Conservation (phyloP, 805 yeast genomes). For the Kodamaea leandrae region DNA sequence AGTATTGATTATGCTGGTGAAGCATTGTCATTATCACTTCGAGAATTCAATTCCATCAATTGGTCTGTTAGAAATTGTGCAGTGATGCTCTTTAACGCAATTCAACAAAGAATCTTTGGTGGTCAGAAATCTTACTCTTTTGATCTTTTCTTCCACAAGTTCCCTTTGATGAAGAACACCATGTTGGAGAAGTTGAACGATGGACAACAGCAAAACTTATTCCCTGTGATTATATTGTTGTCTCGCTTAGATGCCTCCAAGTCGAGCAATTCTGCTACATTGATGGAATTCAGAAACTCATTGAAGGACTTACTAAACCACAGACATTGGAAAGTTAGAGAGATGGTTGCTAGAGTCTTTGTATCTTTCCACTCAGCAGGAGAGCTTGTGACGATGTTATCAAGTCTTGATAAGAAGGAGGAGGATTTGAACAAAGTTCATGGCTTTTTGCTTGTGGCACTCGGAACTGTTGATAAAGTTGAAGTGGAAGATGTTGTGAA, state of each 20-base stretch:
- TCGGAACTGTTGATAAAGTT: constrained; percentile 17
- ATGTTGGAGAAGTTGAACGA: constrained; percentile 34
- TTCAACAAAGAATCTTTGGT: constrained; percentile 80
- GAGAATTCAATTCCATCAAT: constrained; percentile 57
- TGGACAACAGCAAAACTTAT: constrained; percentile 54
- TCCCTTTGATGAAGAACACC: constrained; percentile 48
- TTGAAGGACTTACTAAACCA: constrained; percentile 43
- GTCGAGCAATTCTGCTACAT: constrained; percentile 46
- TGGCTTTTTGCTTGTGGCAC: constrained; percentile 20
- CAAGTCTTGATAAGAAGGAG: constrained; percentile 16
- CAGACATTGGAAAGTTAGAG: constrained; percentile 79
- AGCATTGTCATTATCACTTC: constrained; percentile 60
- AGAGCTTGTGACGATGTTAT: constrained; percentile 17
- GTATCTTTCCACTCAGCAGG: constrained; percentile 42
- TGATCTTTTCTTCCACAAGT: constrained; percentile 67
- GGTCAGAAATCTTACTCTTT: constrained; percentile 51
- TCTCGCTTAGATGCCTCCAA: constrained; percentile 54
- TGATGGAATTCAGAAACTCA: constrained; percentile 48
- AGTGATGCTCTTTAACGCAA: constrained; percentile 84
- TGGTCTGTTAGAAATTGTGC: constrained; percentile 95
- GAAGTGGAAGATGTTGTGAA: constrained; percentile 31
- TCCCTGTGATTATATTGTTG: constrained; percentile 73
- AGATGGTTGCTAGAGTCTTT: constrained; percentile 74
- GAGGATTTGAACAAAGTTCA: constrained; percentile 13
- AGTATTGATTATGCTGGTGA: constrained; percentile 52